phyloP scores from a whole-genome alignment of 768 basidiomycete genomes.

The Tephrocybe sp. region DNA sequence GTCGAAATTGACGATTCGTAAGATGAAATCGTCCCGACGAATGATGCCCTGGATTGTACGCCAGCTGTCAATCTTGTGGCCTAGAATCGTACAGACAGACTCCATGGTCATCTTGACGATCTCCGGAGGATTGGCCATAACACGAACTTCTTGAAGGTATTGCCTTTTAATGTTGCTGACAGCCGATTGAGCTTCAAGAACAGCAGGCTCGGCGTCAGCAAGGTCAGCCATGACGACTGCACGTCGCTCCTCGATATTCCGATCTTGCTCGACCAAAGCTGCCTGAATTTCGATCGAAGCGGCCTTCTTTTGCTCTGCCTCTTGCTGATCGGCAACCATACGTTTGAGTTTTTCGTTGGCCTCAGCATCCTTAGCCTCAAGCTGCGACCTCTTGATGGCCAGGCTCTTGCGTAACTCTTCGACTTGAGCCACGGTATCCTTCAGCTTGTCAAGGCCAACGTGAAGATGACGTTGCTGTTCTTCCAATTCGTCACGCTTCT shows the following conservation, averaged over 20 bases:
- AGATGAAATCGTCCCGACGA: slow-evolving; percentile 95
- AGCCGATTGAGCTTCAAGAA: slow-evolving; percentile 92
- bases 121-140: slow-evolving; percentile 98
- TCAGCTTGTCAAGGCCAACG: slow-evolving; percentile 95
- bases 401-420: slow-evolving; percentile 95
- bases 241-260: slow-evolving; percentile 83
- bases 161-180: slow-evolving; percentile 96
- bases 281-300: slow-evolving; percentile 96
- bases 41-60: slow-evolving; percentile 94
- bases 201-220: slow-evolving; percentile 97
- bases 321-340: slow-evolving; percentile 98
- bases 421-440: slow-evolving; percentile 94
- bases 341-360: slow-evolving; percentile 97
- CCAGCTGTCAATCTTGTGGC: slow-evolving; percentile 97
- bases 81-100: slow-evolving; percentile 93
- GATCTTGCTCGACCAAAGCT: slow-evolving; percentile 89
- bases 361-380: slow-evolving; percentile 91
- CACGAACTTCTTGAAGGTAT: slow-evolving; percentile 94
- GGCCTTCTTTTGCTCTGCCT: slow-evolving; percentile 97
- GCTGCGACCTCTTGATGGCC: slow-evolving; percentile 88
- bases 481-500: slow-evolving; percentile 96
- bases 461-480: slow-evolving; percentile 99
- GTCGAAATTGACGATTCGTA: slow-evolving; percentile 93
- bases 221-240: slow-evolving; percentile 92
- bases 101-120: slow-evolving; percentile 98